phyloP scores from a whole-genome alignment of 257 asterid genomes.

The Nicotiana knightiana region DNA sequence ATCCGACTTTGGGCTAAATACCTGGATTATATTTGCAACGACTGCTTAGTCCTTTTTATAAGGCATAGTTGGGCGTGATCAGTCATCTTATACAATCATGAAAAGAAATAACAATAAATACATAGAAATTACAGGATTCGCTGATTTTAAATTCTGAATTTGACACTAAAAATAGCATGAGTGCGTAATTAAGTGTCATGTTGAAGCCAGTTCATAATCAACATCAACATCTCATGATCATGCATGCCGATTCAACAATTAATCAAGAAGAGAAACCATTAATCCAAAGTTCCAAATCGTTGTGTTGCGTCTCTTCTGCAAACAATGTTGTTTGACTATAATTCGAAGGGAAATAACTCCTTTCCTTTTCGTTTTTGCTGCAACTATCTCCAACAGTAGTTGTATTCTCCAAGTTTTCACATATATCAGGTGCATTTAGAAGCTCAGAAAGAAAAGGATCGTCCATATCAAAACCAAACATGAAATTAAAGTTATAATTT shows the following conservation, averaged over 20 bases:
- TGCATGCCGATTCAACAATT: too few species aligned
- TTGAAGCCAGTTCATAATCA: background rate
- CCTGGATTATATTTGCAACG: too few species aligned
- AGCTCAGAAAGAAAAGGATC: slow-evolving; percentile 7
- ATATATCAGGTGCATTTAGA: slow-evolving; percentile 1
- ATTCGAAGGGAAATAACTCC: background rate
- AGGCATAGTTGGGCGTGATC: too few species aligned
- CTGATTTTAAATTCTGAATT: background rate
- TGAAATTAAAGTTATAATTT: background rate
- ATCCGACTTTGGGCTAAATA: too few species aligned
- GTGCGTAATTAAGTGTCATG: background rate
- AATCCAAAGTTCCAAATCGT: slow-evolving; percentile 8
- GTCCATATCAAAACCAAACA: background rate
- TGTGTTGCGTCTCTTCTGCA: background rate
- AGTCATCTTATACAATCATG: background rate
- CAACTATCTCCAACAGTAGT: background rate
- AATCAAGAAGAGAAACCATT: background rate
- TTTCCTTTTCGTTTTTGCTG: background rate
- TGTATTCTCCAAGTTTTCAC: slow-evolving; percentile 3
- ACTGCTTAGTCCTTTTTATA: too few species aligned
- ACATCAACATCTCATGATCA: background rate
- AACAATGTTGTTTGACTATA: background rate
- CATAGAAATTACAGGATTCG: background rate
- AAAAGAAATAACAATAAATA: background rate
- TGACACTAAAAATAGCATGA: background rate